These are phyloP conservation scores for Ciborinia camelliae DNA, from an alignment of 2,329 filamentous ascomycete species.

Conservation along the genomic window DNA sequence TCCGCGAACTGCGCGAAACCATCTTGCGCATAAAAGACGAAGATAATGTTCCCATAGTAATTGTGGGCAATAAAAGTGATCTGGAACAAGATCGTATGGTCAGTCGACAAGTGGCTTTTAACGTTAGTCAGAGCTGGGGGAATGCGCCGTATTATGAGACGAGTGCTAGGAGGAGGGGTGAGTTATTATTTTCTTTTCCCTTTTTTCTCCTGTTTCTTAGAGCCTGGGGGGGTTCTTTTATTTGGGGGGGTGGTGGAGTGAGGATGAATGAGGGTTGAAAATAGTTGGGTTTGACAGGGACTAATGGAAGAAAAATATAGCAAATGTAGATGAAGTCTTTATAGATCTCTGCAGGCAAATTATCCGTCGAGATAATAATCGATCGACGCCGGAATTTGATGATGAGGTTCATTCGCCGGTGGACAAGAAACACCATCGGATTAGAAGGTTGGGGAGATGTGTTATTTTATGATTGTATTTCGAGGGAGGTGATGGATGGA, in stretches of 20 bases:
- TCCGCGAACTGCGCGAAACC: constrained; percentile 68
- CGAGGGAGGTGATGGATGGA: background rate
- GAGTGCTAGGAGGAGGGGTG: constrained; percentile 57
- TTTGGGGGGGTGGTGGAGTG: background rate
- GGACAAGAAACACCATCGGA: constrained; percentile 16
- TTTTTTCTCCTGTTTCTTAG: background rate
- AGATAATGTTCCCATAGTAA: constrained; percentile 65
- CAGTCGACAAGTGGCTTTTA: constrained; percentile 61
- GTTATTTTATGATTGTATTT: constrained; percentile 17
- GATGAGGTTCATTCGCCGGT: constrained; percentile 14
- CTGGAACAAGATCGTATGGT: constrained; percentile 69
- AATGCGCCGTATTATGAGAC: constrained; percentile 74
- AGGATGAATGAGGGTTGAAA: background rate
- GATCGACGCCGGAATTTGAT: constrained; percentile 15
- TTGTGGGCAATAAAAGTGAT: constrained; percentile 72
- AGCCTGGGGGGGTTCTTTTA: background rate
- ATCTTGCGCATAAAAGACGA: constrained; percentile 72
- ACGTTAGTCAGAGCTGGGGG: constrained; percentile 65
- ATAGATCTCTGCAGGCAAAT: constrained; percentile 65
- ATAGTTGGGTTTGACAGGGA: background rate
- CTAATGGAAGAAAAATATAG: constrained; percentile 20
- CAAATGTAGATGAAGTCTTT: constrained; percentile 72
- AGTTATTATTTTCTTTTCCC: constrained; percentile 18
- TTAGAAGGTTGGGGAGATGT: constrained; percentile 13
- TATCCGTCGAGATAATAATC: constrained; percentile 53